Base-by-base conservation (phyloP, 2,329 filamentous ascomycete species). In the Colletotrichum tropicicola region DNA sequence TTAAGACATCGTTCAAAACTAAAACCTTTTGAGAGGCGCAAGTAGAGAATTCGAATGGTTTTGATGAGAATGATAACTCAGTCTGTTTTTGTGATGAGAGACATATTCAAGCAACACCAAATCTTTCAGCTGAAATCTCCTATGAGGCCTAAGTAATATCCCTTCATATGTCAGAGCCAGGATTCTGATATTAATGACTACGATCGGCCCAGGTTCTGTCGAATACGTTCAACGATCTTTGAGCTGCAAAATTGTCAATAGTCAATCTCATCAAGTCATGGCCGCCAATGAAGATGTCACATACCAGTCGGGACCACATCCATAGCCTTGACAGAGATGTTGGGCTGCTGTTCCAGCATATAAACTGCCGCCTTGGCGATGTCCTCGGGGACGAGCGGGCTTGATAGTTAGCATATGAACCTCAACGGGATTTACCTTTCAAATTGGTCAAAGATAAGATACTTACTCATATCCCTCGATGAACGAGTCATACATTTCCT, bases 271-370 rank as follows among this genome's bases (percentile, higher is more conserved):
- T 8, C 21, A n/a, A n/a, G n/a, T n/a, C 8, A 0, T 3, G 15
- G 4, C 23, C 13, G 4, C 37, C 4, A 10, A 2, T 8, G 32
- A n/a, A 15, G 12, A 3, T n/a, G 27, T 10, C 5, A 39, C 48
- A 23, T 5, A 65, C 64, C 64, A 28, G 77, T 82, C 5, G 81
- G 79, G 27, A 84, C 80, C 17, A 83, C 75, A 72, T 84, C 81
- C 54, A 84, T 49, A 2, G 81, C 80, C 71, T 83, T 83, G 3
- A 84, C 71, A 10, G 66, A 68, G 3, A 66, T 23, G 15, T 78
- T 75, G 35, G 77, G 72, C 5, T 78, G 76, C 64, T 76, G 74
- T 9, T 68, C 72, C 41, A 85, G 68, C 79, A 84, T 80, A 54
- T 75, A 83, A 1, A 78, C 70, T 2, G 77, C 80, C 4, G 75